These are phyloP conservation scores for Aphanomyces stellatus DNA, from an alignment of 352 stramenopile species.

Conservation along the genomic window DNA sequence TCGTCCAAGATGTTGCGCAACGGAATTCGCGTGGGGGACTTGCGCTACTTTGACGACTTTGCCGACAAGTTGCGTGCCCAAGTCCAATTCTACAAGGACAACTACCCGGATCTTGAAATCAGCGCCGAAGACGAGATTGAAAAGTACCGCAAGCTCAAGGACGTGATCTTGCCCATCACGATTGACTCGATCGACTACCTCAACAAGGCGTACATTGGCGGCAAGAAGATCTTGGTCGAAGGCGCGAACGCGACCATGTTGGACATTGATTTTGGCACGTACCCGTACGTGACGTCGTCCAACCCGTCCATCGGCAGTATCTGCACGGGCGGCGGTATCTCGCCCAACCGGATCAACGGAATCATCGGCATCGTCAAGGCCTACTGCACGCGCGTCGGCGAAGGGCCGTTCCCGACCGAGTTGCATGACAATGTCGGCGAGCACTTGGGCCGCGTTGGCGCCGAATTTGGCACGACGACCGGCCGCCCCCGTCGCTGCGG, in stretches of 20 bases:
- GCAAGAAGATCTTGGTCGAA: slow-evolving; percentile 97
- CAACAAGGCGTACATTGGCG: slow-evolving; percentile 92
- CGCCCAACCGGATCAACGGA: slow-evolving; percentile 84
- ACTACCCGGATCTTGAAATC: slow-evolving; percentile 70
- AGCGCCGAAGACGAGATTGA: slow-evolving; percentile 83
- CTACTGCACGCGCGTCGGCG: slow-evolving; percentile 98
- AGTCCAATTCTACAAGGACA: slow-evolving; percentile 87
- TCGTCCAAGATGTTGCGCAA: slow-evolving; percentile 98
- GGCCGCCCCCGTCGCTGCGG: slow-evolving; percentile 95
- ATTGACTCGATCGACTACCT: slow-evolving; percentile 95
- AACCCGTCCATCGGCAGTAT: slow-evolving; percentile 97
- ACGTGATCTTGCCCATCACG: slow-evolving; percentile 82
- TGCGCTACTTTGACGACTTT: slow-evolving; percentile 87
- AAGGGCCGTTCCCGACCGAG: slow-evolving; percentile 99
- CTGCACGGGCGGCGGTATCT: slow-evolving; percentile 94
- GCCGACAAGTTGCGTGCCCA: slow-evolving; percentile 87
- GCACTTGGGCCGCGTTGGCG: slow-evolving; percentile 88
- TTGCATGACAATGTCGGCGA: slow-evolving; percentile 86
- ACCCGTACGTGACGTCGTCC: slow-evolving; percentile 98
- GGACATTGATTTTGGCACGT: slow-evolving; percentile 99
- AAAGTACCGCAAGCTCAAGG: slow-evolving; percentile 69
- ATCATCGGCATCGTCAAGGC: slow-evolving; percentile 99
- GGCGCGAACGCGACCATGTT: slow-evolving; percentile 99
- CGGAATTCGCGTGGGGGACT: slow-evolving; percentile 94
- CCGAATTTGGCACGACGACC: slow-evolving; percentile 98